Conservation (phyloP, 2,329 filamentous ascomycete genomes). For the Bisporella sp. region DNA sequence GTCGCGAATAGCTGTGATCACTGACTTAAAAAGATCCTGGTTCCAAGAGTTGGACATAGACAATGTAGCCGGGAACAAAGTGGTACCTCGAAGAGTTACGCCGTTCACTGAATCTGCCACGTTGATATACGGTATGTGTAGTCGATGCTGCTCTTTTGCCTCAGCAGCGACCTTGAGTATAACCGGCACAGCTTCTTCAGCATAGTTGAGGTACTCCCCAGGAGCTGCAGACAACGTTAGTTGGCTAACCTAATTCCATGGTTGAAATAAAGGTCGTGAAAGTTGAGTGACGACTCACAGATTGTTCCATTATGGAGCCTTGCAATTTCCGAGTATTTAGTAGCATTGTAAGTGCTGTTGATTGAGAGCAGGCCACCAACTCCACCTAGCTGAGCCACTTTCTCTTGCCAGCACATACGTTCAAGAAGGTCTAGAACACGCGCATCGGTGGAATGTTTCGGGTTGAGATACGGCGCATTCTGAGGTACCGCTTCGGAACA, state of each 20-base stretch:
- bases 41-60: slow-evolving; percentile 17
- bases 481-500: too few species aligned
- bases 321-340: neutral
- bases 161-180: neutral
- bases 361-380: neutral
- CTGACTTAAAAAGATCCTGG: too few species aligned
- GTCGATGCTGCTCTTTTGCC: neutral
- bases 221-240: too few species aligned
- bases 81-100: neutral
- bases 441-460: too few species aligned
- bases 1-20: too few species aligned
- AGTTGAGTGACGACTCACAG: too few species aligned
- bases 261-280: too few species aligned
- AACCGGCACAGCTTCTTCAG: neutral
- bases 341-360: neutral
- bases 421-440: too few species aligned
- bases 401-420: neutral
- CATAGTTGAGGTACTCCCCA: too few species aligned
- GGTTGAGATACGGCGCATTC: too few species aligned
- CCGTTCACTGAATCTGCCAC: neutral
- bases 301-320: neutral
- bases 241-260: too few species aligned
- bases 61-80: neutral
- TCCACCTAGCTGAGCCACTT: neutral
- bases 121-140: neutral